Evolutionary conservation across 1,284 basidiomycete species (phyloP).

Genomic region (Agroathelia rolfsii): DNA sequence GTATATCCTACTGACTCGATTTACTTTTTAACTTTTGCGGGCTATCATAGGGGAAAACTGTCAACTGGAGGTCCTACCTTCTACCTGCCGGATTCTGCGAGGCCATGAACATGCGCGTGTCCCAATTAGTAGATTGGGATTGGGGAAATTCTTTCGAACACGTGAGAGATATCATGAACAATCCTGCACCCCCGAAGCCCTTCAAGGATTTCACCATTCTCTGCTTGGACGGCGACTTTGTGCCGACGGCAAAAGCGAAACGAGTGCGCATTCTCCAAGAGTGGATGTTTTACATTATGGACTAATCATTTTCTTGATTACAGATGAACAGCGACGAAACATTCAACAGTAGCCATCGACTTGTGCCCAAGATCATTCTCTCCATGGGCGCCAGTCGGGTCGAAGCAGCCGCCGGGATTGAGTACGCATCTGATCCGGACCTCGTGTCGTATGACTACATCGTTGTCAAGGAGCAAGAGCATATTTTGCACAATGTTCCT

Average conservation of each 20-base stretch:
- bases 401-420: conserved; percentile 37
- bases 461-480: conserved; percentile 43
- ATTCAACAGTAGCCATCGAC: too few species aligned
- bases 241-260: conserved; percentile 33
- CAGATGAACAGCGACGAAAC: too few species aligned
- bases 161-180: conserved; percentile 44
- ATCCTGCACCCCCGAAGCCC: conserved; percentile 43
- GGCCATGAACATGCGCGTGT: conserved; percentile 37
- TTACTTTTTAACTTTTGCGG: conserved; percentile 2
- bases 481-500: too few species aligned
- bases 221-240: conserved; percentile 43
- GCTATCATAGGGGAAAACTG: conserved; percentile 4
- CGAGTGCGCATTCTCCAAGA: conserved; percentile 20
- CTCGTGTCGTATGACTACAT: conserved; percentile 50
- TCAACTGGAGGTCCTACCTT: conserved; percentile 55
- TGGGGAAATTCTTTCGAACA: conserved; percentile 56
- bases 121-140: conserved; percentile 62
- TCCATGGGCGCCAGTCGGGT: conserved; percentile 67
- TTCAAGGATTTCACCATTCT: conserved; percentile 44
- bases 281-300: conserved; percentile 5
- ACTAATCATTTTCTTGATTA: too few species aligned
- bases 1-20: conserved; percentile 10
- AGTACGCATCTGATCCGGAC: conserved; percentile 21
- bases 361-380: conserved; percentile 49
- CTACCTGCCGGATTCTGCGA: conserved; percentile 61